Conservation (phyloP, 495 filamentous ascomycete species). For the Neurospora terricola region DNA sequence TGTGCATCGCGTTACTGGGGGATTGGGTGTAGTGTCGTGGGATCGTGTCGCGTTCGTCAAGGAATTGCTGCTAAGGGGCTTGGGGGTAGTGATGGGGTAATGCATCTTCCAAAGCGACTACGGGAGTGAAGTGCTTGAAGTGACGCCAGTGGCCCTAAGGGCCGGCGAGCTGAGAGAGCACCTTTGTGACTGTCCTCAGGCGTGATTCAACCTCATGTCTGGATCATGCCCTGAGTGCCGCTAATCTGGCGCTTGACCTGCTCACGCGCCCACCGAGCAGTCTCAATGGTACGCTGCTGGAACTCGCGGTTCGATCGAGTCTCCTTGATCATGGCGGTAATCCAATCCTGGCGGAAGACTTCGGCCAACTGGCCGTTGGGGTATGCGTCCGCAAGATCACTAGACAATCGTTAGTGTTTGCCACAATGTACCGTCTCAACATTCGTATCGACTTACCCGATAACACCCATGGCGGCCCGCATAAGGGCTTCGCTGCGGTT, state of each 20-base stretch:
- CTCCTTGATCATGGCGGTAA: conserved; percentile 78
- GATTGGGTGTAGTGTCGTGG: conserved; percentile 15
- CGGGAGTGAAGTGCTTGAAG: conserved; percentile 1
- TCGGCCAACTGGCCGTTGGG: conserved; percentile 76
- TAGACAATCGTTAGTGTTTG: conserved; percentile 19
- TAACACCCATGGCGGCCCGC: conserved; percentile 88
- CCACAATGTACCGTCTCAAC: neutral
- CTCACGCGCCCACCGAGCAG: conserved; percentile 93
- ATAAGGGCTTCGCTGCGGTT: conserved; percentile 87
- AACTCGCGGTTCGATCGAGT: conserved; percentile 78
- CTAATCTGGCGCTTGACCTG: conserved; percentile 87
- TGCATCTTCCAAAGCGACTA: conserved; percentile 9
- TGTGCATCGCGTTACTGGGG: conserved; percentile 20
- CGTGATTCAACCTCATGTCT: conserved; percentile 26
- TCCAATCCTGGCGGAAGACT: conserved; percentile 84
- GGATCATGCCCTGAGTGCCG: conserved; percentile 36
- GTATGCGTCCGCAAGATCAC: conserved; percentile 90
- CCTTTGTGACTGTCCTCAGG: conserved; percentile 3
- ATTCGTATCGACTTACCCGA: conserved; percentile 56
- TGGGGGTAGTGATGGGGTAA: conserved; percentile 5
- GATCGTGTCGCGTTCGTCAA: conserved; percentile 14
- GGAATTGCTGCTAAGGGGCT: conserved; percentile 11
- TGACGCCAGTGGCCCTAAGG: conserved; percentile 5
- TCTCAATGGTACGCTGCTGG: conserved; percentile 73
- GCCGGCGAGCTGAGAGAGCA: conserved; percentile 3